phyloP scores from a whole-genome alignment of 352 stramenopile species.

The Phytopythium boreale region DNA sequence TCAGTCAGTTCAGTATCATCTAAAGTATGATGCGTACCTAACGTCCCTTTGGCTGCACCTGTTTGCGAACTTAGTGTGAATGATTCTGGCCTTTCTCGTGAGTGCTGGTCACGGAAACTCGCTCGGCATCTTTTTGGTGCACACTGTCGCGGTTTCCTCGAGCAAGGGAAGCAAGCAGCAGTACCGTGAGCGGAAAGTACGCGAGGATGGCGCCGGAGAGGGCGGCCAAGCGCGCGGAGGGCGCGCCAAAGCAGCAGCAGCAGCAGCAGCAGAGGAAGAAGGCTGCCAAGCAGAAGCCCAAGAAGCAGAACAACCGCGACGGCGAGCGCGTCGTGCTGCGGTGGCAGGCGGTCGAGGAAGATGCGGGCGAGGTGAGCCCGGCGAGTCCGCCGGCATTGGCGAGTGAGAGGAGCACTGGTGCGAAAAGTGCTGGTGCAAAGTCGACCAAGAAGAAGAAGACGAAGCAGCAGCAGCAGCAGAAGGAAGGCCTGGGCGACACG shows the following conservation, averaged over 20 bases:
- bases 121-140: not conserved
- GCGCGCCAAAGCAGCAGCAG: constrained; percentile 7
- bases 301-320: not conserved
- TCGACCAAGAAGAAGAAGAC: not conserved
- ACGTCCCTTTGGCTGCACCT: not conserved
- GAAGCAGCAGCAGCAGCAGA: too few relatives aligned
- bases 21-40: not conserved
- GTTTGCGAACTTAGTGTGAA: not conserved
- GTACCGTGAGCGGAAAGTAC: not conserved
- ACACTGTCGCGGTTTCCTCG: not conserved
- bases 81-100: not conserved
- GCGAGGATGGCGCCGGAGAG: not conserved
- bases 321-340: constrained; percentile 3
- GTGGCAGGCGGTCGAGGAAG: constrained; percentile 3
- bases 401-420: not conserved
- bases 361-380: constrained; percentile 1
- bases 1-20: not conserved
- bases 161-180: not conserved
- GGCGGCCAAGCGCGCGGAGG: not conserved
- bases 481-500: constrained; percentile 26
- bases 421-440: not conserved
- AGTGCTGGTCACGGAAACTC: constrained; percentile 3
- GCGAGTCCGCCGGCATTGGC: not conserved
- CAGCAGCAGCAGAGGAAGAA: constrained; percentile 13
- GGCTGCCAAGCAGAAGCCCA: constrained; percentile 7